Evolutionary conservation across 2,329 filamentous ascomycete genomes (phyloP), one percentile per base, ranked within the genome.

Genomic region (Trichophyton benhamiae): DNA sequence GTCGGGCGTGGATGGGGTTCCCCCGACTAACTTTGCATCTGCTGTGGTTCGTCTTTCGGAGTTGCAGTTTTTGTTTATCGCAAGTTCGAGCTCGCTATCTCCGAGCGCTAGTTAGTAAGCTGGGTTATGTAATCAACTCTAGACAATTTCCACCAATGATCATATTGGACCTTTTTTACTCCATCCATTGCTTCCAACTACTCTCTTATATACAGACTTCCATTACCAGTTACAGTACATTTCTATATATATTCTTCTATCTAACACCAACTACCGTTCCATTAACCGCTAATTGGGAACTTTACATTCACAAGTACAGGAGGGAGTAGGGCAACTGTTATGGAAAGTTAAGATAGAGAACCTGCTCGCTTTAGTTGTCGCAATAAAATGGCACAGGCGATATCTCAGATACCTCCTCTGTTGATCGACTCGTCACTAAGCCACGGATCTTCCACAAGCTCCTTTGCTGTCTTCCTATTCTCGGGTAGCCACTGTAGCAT

Each of bases 401-500:
- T 17, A 13, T 11, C 4, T 52, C 25, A 52, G 7, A 3, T 11
- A 5, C 20, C 48, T 15, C 20, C 48, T 25, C 20, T 22, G 13
- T 30, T 57, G 9, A 38, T 42, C 25, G 53, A 22, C 53, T 38
- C 30, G 38, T 42, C 20, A 33, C 41, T 62, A 27, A 46, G 30
- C 62, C 70, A 73, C 4, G 69, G 66, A 62, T 74, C 68, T 8
- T 68, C 61, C 1, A 70, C 52, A 8, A 74, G 65, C 62, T 74
- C 66, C 60, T 66, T 66, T 11, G 72, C 70, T 1, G 68, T 67
- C 36, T 63, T 64, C 36, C 71, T 63, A 25, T 73, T 65, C 59
- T 72, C 69, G 4, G 71, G 69, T 7, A 65, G 52, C 72, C 72
- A 74, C 60, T 65, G 62, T 15, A 74, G 59, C 69, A 73, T 73